phyloP scores from a whole-genome alignment of 2,329 filamentous ascomycete species.

The Fusarium bulbicola region DNA sequence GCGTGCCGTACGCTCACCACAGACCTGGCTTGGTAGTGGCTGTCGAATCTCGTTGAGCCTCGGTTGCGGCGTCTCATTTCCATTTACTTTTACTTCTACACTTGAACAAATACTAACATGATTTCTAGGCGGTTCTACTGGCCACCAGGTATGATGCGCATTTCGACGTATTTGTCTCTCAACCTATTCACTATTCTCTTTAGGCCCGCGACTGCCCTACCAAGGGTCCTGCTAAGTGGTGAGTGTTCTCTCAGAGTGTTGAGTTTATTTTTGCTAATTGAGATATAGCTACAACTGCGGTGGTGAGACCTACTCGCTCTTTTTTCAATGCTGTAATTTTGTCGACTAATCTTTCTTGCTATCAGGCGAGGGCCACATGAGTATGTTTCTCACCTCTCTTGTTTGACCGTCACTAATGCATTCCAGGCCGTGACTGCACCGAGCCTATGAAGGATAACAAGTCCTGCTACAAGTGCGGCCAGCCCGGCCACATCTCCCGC shows the following conservation, averaged over 20 bases:
- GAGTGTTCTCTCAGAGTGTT: slow-evolving; percentile 47
- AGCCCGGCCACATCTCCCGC: slow-evolving; percentile 89
- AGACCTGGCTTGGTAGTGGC: slow-evolving; percentile 1
- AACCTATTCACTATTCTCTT: slow-evolving; percentile 16
- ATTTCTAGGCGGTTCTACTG: slow-evolving; percentile 72
- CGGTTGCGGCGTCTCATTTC: background rate
- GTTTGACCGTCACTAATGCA: slow-evolving; percentile 16
- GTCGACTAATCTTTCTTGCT: slow-evolving; percentile 40
- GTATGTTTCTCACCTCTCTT: slow-evolving; percentile 59
- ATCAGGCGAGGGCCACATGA: slow-evolving; percentile 76
- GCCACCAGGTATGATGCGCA: slow-evolving; percentile 72
- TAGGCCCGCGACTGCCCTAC: slow-evolving; percentile 88
- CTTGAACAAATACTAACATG: slow-evolving; percentile 31
- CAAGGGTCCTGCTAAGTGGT: slow-evolving; percentile 85
- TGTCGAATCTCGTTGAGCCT: background rate
- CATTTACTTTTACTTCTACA: background rate
- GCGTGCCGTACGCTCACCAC: slow-evolving; percentile 1
- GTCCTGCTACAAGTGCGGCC: slow-evolving; percentile 81
- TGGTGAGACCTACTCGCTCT: slow-evolving; percentile 59
- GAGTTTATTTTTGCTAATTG: slow-evolving; percentile 1
- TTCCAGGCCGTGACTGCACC: slow-evolving; percentile 86
- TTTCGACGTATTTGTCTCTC: background rate
- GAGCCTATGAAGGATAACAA: slow-evolving; percentile 87
- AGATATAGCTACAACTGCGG: slow-evolving; percentile 78
- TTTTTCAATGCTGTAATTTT: background rate